These are phyloP conservation scores for Pascua sp. DNA, from an alignment of 1,284 basidiomycete species.

Conservation along the genomic window DNA sequence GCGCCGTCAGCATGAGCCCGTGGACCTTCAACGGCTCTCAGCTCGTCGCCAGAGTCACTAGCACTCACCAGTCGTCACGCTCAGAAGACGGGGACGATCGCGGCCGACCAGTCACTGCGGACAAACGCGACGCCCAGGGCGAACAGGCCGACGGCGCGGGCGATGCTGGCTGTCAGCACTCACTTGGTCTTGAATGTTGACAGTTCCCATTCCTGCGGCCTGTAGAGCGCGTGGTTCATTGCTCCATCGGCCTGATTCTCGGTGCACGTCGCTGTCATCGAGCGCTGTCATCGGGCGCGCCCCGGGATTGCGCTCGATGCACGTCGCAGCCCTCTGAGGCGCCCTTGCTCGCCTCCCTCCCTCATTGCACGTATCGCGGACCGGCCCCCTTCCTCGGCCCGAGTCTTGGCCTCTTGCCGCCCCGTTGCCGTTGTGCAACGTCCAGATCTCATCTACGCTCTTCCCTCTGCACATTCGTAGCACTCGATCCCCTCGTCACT, in stretches of 20 bases:
- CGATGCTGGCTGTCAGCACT: conserved; percentile 13
- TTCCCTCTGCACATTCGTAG: too few relatives aligned
- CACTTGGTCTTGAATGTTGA: background rate
- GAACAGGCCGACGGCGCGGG: conserved; percentile 22
- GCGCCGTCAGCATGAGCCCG: background rate
- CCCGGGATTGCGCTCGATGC: too few relatives aligned
- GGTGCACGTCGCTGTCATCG: background rate
- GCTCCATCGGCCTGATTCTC: background rate
- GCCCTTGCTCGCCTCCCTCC: too few relatives aligned
- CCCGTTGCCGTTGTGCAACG: too few relatives aligned
- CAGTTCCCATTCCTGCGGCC: background rate
- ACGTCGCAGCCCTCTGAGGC: too few relatives aligned
- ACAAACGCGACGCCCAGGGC: conserved; percentile 17
- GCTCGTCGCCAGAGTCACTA: background rate
- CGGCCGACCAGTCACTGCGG: conserved; percentile 14
- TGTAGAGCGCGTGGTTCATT: too few relatives aligned
- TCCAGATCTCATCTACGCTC: too few relatives aligned
- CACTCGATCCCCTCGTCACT: too few relatives aligned
- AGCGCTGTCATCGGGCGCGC: background rate
- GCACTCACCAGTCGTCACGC: background rate
- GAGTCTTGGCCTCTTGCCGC: too few relatives aligned
- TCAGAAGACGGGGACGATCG: conserved; percentile 23
- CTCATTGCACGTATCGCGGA: too few relatives aligned
- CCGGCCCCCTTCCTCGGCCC: too few relatives aligned
- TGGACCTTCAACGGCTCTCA: background rate